These are phyloP conservation scores for Malus hybrid DNA, from an alignment of 331 rosid genomes.

Conservation along the genomic window DNA sequence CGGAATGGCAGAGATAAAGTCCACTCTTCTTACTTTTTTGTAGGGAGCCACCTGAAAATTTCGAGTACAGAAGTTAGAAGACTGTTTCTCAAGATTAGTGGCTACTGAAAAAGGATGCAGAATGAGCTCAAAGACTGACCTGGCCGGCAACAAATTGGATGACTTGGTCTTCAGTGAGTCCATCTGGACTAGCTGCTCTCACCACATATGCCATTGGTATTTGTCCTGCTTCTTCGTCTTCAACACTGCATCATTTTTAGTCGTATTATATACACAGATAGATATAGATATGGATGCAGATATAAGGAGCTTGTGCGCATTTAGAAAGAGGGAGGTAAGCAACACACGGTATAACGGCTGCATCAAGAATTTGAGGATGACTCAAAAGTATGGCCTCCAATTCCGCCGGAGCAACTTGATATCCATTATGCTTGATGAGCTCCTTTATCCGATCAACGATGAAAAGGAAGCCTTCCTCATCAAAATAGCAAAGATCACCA, in stretches of 20 bases:
- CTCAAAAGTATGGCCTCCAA: conserved; percentile 72
- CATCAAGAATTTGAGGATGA: conserved; percentile 69
- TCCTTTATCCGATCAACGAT: conserved; percentile 83
- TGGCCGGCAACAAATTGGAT: conserved; percentile 73
- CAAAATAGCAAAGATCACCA: conserved; percentile 77
- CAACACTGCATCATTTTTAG: conserved; percentile 34
- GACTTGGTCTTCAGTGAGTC: conserved; percentile 56
- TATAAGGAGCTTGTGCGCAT: no score
- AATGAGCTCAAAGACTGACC: conserved; percentile 20
- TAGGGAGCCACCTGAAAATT: conserved; percentile 82
- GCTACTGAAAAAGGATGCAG: not conserved
- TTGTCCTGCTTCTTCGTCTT: conserved; percentile 78
- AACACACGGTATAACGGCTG: conserved; percentile 82
- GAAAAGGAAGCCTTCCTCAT: conserved; percentile 57
- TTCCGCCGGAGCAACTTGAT: conserved; percentile 96
- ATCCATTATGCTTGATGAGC: conserved; percentile 85
- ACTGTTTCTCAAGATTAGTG: not conserved
- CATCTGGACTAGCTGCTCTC: conserved; percentile 34
- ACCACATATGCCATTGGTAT: conserved; percentile 90
- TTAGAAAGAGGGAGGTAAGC: not conserved
- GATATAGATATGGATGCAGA: not conserved
- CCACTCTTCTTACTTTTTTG: conserved; percentile 72
- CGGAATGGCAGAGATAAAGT: conserved; percentile 55
- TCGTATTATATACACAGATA: conserved; percentile 4
- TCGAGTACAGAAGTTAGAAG: not conserved